These are phyloP conservation scores for Erucastrum elatum DNA, from an alignment of 345 rosid species.

Conservation along the genomic window DNA sequence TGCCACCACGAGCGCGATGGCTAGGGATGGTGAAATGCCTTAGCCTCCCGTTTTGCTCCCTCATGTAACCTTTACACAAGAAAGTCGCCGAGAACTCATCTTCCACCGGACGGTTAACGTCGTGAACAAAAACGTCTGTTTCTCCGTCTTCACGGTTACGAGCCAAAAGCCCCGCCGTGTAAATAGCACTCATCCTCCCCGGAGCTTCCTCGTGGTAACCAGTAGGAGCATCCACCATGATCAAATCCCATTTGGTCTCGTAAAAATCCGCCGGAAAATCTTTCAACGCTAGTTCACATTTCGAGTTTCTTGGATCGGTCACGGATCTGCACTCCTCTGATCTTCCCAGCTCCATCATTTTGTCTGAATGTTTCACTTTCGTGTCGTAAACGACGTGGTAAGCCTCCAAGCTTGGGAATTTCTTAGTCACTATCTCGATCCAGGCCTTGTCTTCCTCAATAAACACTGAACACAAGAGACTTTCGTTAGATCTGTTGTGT, in stretches of 20 bases:
- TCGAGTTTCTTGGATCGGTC: conserved; percentile 66
- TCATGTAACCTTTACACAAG: conserved; percentile 76
- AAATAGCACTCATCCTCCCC: conserved; percentile 87
- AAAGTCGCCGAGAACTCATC: conserved; percentile 71
- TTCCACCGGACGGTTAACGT: conserved; percentile 75
- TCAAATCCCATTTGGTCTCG: conserved; percentile 77
- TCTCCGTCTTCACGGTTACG: conserved; percentile 70
- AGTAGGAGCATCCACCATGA: conserved; percentile 92
- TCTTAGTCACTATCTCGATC: conserved; percentile 61
- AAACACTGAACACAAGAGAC: conserved; percentile 43
- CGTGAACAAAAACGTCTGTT: conserved; percentile 87
- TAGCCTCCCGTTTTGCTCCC: conserved; percentile 70
- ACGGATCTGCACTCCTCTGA: conserved; percentile 68
- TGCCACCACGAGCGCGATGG: conserved; percentile 48
- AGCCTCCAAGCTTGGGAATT: conserved; percentile 67
- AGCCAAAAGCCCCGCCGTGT: conserved; percentile 88
- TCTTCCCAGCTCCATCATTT: conserved; percentile 61
- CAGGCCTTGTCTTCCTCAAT: conserved; percentile 88
- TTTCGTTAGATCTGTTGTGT: not conserved
- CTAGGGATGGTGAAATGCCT: conserved; percentile 89
- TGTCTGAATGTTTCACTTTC: conserved; percentile 68
- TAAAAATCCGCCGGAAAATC: conserved; percentile 73
- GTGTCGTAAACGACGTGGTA: conserved; percentile 78
- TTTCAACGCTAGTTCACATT: conserved; percentile 74
- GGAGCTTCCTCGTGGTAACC: conserved; percentile 85